These are phyloP conservation scores for Alternaria ventricosa DNA, from an alignment of 2,329 filamentous ascomycete species.

Conservation along the genomic window DNA sequence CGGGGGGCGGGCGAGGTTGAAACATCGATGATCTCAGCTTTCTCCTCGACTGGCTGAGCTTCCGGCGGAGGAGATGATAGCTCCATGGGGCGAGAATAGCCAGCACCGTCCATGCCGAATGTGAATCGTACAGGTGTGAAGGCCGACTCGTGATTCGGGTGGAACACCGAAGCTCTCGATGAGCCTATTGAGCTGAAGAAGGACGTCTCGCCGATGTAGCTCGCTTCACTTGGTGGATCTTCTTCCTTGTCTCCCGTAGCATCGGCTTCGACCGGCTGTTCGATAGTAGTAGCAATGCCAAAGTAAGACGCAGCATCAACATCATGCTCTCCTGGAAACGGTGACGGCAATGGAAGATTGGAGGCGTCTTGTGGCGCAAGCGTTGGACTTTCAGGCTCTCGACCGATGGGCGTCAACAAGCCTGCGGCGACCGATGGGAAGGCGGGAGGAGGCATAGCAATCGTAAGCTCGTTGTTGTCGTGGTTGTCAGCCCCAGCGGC, in stretches of 20 bases:
- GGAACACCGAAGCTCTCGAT: slow-evolving; percentile 25
- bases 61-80: slow-evolving; percentile 26
- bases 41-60: not conserved
- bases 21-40: not conserved
- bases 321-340: slow-evolving; percentile 44
- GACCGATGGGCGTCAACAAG: slow-evolving; percentile 40
- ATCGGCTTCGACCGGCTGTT: slow-evolving; percentile 4
- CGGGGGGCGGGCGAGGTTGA: not conserved
- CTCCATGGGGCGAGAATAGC: slow-evolving; percentile 28
- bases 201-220: slow-evolving; percentile 39
- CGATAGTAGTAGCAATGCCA: slow-evolving; percentile 21
- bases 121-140: slow-evolving; percentile 47
- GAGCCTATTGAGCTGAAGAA: slow-evolving; percentile 45
- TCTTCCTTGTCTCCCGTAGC: slow-evolving; percentile 6
- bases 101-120: slow-evolving; percentile 43
- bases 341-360: slow-evolving; percentile 47
- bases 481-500: not conserved
- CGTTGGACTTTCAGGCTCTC: slow-evolving; percentile 43
- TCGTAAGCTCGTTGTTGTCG: slow-evolving; percentile 8
- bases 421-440: slow-evolving; percentile 24
- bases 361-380: slow-evolving; percentile 44
- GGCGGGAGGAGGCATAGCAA: slow-evolving; percentile 43
- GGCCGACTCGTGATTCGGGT: slow-evolving; percentile 43
- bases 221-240: slow-evolving; percentile 23
- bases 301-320: slow-evolving; percentile 34